Evolutionary conservation across 495 filamentous ascomycete genomes (phyloP).

Genomic region (Penicillium riverlandense): DNA sequence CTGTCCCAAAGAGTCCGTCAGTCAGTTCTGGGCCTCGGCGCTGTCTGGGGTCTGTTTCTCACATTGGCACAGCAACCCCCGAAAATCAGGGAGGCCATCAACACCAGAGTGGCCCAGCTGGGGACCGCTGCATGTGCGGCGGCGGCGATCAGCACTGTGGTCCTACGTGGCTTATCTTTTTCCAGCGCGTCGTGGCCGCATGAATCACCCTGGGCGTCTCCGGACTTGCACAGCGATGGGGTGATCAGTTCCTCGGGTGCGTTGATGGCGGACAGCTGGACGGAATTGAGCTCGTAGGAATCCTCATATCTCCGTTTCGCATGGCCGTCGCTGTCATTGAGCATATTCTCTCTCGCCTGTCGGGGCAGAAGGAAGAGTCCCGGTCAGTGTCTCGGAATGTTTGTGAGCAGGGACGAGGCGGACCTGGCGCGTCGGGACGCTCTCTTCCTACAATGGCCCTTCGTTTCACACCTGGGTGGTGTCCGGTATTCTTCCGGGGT

Average conservation of each 20-base stretch:
- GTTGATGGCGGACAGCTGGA: background rate
- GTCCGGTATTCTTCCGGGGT: no score
- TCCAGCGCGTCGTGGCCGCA: slow-evolving; percentile 61
- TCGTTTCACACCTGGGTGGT: no score
- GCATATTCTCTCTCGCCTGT: slow-evolving; percentile 12
- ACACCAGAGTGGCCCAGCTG: slow-evolving; percentile 56
- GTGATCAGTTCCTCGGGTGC: background rate
- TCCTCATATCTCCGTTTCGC: slow-evolving; percentile 5
- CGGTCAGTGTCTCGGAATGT: no score
- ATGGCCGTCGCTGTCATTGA: slow-evolving; percentile 11
- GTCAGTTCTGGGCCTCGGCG: background rate
- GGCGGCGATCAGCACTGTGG: slow-evolving; percentile 19
- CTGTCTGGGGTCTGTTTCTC: slow-evolving; percentile 15
- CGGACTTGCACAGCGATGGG: background rate
- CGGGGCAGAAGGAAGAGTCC: no score
- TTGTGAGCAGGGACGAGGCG: no score
- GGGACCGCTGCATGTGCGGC: slow-evolving; percentile 49
- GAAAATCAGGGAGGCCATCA: slow-evolving; percentile 85
- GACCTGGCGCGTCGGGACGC: no score
- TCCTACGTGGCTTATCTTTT: slow-evolving; percentile 36
- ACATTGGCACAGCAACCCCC: slow-evolving; percentile 98
- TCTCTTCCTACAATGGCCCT: no score
- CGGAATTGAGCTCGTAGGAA: slow-evolving; percentile 4
- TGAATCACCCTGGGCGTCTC: background rate
- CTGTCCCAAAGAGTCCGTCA: slow-evolving; percentile 29